These are phyloP conservation scores for Polytolypa hystricis DNA, from an alignment of 2,329 filamentous ascomycete species.

Conservation along the genomic window DNA sequence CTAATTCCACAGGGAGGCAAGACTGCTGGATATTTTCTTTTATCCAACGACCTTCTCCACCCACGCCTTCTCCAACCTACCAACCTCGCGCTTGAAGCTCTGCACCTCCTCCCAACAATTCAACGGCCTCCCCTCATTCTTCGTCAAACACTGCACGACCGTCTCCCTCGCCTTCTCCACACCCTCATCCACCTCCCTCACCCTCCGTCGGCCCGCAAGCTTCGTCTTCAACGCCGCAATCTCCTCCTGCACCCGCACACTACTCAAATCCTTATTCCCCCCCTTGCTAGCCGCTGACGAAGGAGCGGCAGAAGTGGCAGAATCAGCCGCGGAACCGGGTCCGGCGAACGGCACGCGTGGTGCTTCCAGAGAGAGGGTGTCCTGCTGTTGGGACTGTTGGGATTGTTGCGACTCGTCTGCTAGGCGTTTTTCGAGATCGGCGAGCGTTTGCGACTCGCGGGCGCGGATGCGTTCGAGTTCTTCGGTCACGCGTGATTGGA, in stretches of 20 bases:
- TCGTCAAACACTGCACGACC: constrained; percentile 68
- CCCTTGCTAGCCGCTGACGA: constrained; percentile 12
- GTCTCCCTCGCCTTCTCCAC: constrained; percentile 65
- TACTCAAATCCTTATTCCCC: constrained; percentile 23
- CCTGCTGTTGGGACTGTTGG: constrained; percentile 13
- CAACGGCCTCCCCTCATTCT: constrained; percentile 76
- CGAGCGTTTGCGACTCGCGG: constrained; percentile 58
- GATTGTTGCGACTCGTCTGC: constrained; percentile 15
- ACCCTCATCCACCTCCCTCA: constrained; percentile 54
- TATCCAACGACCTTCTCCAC: constrained; percentile 61
- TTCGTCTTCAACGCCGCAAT: constrained; percentile 47
- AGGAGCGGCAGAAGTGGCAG: constrained; percentile 3
- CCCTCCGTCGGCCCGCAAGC: constrained; percentile 50
- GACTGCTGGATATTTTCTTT: too few species aligned
- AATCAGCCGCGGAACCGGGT: constrained; percentile 19
- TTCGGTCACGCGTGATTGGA: constrained; percentile 74
- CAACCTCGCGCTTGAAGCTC: constrained; percentile 79
- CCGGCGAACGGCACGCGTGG: constrained; percentile 34
- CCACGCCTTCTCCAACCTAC: constrained; percentile 74
- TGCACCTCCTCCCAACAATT: constrained; percentile 94
- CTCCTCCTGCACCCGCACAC: constrained; percentile 45
- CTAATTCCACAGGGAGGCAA: too few species aligned
- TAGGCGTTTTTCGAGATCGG: constrained; percentile 53
- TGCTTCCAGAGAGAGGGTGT: constrained; percentile 22
- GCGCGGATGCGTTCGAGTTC: constrained; percentile 73